Conservation (phyloP, 306 rosid genomes). For the Pyrus betulifolia region DNA sequence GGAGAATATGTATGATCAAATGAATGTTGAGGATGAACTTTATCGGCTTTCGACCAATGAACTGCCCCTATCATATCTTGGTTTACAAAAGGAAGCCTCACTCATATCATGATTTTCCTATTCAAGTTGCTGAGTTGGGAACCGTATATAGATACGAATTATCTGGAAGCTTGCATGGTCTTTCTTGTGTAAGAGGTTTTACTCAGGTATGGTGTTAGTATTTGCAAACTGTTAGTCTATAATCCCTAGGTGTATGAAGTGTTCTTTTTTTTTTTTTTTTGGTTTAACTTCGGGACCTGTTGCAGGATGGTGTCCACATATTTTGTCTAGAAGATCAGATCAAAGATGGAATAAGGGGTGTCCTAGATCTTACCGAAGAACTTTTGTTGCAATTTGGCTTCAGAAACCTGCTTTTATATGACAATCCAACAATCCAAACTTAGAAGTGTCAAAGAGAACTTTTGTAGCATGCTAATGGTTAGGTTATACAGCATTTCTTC, state of each 20-base stretch:
- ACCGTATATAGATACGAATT: conserved; percentile 91
- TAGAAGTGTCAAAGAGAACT: conserved; percentile 6
- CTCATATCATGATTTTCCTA: conserved; percentile 86
- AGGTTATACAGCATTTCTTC: not conserved
- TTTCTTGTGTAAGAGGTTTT: conserved; percentile 92
- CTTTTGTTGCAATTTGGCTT: conserved; percentile 80
- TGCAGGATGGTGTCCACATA: conserved; percentile 95
- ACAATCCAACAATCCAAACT: not conserved
- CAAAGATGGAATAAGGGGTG: conserved; percentile 88
- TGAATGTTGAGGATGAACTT: conserved; percentile 80
- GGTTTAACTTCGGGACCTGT: conserved; percentile 22
- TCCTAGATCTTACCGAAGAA: conserved; percentile 85
- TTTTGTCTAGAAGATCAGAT: conserved; percentile 91
- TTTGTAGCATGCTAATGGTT: not conserved
- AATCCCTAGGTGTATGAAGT: not conserved
- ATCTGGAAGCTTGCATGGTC: conserved; percentile 96
- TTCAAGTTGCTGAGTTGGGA: conserved; percentile 86
- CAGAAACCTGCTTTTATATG: not conserved
- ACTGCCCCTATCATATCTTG: conserved; percentile 95
- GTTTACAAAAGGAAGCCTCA: conserved; percentile 82
- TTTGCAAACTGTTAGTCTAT: not conserved
- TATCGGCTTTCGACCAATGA: conserved; percentile 96
- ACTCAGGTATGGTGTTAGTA: conserved; percentile 57
- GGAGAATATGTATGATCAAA: conserved; percentile 92
- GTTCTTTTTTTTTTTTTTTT: not conserved